These are phyloP conservation scores for Cucumis hystrix DNA, from an alignment of 306 rosid genomes.

Conservation along the genomic window DNA sequence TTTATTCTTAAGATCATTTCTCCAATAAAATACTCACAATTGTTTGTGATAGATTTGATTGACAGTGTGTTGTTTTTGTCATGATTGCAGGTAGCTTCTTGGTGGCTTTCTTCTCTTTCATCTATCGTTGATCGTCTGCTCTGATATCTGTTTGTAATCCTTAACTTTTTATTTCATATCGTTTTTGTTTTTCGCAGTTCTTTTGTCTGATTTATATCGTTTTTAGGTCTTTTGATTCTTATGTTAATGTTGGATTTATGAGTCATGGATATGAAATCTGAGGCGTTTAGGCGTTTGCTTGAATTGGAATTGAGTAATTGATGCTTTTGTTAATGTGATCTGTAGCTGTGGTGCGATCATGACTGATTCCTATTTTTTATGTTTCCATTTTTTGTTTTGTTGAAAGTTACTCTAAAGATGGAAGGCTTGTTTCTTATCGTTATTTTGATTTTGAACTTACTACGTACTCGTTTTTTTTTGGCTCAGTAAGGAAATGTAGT, in stretches of 20 bases:
- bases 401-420: background rate
- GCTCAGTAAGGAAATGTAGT: background rate
- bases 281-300: background rate
- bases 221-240: background rate
- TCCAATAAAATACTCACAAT: background rate
- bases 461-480: background rate
- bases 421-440: background rate
- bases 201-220: background rate
- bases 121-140: background rate
- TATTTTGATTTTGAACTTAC: background rate
- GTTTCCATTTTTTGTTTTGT: background rate
- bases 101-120: slow-evolving; percentile 8
- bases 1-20: background rate
- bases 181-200: background rate
- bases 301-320: background rate
- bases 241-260: background rate
- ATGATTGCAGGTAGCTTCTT: slow-evolving; percentile 29
- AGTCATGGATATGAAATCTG: background rate
- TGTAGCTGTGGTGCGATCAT: background rate
- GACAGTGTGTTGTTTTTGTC: background rate
- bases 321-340: background rate
- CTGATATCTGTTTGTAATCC: background rate
- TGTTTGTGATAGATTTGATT: background rate
- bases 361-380: background rate
- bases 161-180: background rate